Evolutionary conservation across 2,329 filamentous ascomycete species (phyloP), one percentile per base, ranked within the genome.

Genomic region (Fusarium buharicum): DNA sequence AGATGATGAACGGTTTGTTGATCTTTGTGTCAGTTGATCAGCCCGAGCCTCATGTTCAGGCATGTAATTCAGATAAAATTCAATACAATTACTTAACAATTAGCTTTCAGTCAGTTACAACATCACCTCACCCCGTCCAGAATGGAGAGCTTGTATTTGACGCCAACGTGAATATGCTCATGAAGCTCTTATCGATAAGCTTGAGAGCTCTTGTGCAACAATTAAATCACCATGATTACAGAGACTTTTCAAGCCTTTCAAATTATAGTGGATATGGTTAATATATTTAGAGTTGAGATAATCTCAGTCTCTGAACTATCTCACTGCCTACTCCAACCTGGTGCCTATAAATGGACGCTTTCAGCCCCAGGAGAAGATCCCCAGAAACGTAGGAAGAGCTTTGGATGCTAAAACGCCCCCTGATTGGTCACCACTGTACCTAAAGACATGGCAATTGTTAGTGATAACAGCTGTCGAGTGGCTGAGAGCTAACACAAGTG

Each of bases 401-500:
- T 24, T 33, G 30, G 6, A 34, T 55, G 56, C 48, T 60, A 36
- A 43, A 49, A 47, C 55, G 31, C n/a, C 20, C 36, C 36, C 31
- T 45, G 46, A 59, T 60, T 59, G 55, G 55, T 31, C 17, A 8
- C 44, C 31, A 46, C 16, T 46, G 10, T n/a, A n/a, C n/a, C 10
- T 27, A 31, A 41, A 34, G 52, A 45, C 43, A 46, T 43, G 30
- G 47, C 46, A 55, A 46, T 52, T 57, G 58, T 66, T 67, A 63
- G 58, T 34, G 61, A 36, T 30, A 52, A 47, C 54, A 61, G 62
- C 57, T 59, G 57, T 58, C 64, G 68, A 61, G 53, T 66, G 57
- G 59, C 57, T 52, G 31, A 60, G 27, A 55, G 36, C 36, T 59
- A 50, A 51, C 48, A 62, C 48, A 57, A 66, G 66, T 63, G 61